phyloP scores from a whole-genome alignment of 305 asterid genomes.

The Plantago lanceolata region DNA sequence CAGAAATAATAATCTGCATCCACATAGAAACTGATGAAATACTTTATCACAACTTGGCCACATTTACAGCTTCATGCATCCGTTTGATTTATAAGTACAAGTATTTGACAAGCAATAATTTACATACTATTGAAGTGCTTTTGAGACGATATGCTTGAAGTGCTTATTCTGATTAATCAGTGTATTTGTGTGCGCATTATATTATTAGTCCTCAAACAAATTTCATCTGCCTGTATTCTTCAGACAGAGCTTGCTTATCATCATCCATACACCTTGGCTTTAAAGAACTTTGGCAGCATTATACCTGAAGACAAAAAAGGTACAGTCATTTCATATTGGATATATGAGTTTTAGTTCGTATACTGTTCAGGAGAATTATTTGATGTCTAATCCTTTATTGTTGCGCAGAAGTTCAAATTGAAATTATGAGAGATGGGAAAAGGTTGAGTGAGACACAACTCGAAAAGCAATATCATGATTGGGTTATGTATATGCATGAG shows the following conservation, averaged over 20 bases:
- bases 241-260: slow-evolving; percentile 72
- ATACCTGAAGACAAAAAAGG: slow-evolving; percentile 39
- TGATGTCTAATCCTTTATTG: slow-evolving; percentile 13
- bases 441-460: slow-evolving; percentile 39
- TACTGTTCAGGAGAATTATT: background rate
- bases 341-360: slow-evolving; percentile 1
- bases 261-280: slow-evolving; percentile 55
- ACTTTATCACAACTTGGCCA: too few relatives aligned
- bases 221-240: slow-evolving; percentile 12
- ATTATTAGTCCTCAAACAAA: background rate
- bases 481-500: slow-evolving; percentile 63
- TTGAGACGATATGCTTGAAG: background rate
- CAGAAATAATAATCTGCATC: too few relatives aligned
- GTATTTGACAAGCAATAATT: background rate
- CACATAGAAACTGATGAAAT: too few relatives aligned
- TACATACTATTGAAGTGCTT: background rate
- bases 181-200: background rate
- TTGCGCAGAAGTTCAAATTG: slow-evolving; percentile 42
- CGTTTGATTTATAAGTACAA: too few relatives aligned
- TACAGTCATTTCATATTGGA: slow-evolving; percentile 8
- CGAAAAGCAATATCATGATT: slow-evolving; percentile 52
- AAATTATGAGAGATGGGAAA: slow-evolving; percentile 45
- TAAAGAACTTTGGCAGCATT: slow-evolving; percentile 58
- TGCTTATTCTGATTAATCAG: background rate
- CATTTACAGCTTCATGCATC: too few relatives aligned